Evolutionary conservation across 768 basidiomycete species (phyloP).

Genomic region (Pilatotrama ljubarskyi): DNA sequence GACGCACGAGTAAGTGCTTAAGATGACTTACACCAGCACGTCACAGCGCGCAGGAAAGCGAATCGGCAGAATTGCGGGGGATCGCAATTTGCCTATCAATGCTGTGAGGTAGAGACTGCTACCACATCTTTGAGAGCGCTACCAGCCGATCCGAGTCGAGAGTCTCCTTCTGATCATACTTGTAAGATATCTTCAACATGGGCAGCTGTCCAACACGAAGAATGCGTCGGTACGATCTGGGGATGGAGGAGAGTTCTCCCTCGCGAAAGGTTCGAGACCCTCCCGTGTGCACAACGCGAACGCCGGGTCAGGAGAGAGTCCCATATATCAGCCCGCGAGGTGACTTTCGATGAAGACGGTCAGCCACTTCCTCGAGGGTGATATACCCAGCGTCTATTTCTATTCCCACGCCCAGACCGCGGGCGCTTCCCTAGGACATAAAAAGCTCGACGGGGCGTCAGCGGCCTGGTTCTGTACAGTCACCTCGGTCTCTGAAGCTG

Average conservation of each 20-base stretch:
- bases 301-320: conserved; percentile 38
- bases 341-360: conserved; percentile 61
- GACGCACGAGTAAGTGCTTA: too few species aligned
- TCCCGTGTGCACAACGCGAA: conserved; percentile 33
- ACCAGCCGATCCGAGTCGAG: too few species aligned
- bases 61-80: too few species aligned
- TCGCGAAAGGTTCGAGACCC: conserved; percentile 57
- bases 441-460: conserved; percentile 31
- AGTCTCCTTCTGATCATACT: too few species aligned
- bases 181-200: conserved; percentile 54
- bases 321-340: conserved; percentile 76
- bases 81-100: too few species aligned
- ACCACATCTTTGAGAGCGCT: too few species aligned
- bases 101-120: too few species aligned
- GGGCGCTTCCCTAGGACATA: conserved; percentile 10
- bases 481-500: conserved; percentile 41
- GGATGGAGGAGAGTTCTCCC: conserved; percentile 65
- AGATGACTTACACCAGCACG: too few species aligned
- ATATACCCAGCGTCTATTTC: conserved; percentile 4
- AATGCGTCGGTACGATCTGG: conserved; percentile 63
- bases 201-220: conserved; percentile 54
- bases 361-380: conserved; percentile 10
- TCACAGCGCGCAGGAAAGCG: too few species aligned
- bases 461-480: conserved; percentile 39
- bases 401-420: conserved; percentile 58